Evolutionary conservation across 2,329 filamentous ascomycete genomes (phyloP).

Genomic region (Xenoacremonium recifei): DNA sequence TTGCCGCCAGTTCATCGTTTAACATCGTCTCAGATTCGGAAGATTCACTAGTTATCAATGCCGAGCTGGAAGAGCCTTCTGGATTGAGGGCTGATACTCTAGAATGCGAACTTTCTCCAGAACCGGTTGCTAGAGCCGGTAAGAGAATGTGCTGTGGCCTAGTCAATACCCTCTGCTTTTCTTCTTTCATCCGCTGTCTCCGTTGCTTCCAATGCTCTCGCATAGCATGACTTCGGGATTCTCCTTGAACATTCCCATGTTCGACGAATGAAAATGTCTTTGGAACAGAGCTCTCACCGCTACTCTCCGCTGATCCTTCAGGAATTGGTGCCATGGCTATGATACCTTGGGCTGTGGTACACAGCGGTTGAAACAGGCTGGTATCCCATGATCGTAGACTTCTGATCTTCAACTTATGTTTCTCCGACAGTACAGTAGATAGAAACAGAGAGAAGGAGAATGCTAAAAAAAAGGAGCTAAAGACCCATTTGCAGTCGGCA

Average conservation of each 20-base stretch:
- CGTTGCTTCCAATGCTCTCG: constrained; percentile 34
- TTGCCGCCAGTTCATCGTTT: background rate
- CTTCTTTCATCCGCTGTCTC: constrained; percentile 12
- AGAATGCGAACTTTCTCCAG: background rate
- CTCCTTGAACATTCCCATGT: background rate
- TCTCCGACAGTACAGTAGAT: background rate
- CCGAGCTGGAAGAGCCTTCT: background rate
- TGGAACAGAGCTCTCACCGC: background rate
- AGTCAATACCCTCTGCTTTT: constrained; percentile 4
- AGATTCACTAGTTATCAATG: too few relatives aligned
- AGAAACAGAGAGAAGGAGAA: background rate
- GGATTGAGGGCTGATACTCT: background rate
- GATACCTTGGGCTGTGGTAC: background rate
- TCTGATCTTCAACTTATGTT: background rate
- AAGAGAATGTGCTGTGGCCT: background rate
- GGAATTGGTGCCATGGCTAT: background rate
- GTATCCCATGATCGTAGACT: background rate
- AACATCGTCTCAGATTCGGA: background rate
- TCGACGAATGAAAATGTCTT: background rate
- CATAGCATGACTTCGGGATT: constrained; percentile 33
- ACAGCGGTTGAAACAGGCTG: background rate
- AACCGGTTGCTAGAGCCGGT: background rate
- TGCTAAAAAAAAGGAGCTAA: background rate
- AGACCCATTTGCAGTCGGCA: background rate
- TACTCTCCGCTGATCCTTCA: background rate